phyloP scores from a whole-genome alignment of 2,329 filamentous ascomycete species.

The Hirsutella minnesotensis region DNA sequence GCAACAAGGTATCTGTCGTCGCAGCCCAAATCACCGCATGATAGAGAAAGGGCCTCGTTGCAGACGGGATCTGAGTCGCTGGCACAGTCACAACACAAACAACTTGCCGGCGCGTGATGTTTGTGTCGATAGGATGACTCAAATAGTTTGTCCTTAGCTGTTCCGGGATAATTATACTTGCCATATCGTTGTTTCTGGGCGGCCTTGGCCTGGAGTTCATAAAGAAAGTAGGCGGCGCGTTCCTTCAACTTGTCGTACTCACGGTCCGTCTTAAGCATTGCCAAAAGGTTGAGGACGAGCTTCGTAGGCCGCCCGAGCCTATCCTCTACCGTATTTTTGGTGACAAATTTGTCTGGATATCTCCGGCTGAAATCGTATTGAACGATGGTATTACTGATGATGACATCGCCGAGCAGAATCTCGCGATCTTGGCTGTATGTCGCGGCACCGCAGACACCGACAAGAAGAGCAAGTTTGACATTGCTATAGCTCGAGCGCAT shows the following conservation, averaged over 20 bases:
- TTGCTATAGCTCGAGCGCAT: slow-evolving; percentile 19
- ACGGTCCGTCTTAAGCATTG: slow-evolving; percentile 9
- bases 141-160: too few species aligned
- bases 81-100: too few species aligned
- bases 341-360: slow-evolving; percentile 11
- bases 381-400: slow-evolving; percentile 16
- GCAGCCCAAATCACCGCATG: too few species aligned
- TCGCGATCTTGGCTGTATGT: slow-evolving; percentile 10
- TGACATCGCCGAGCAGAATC: slow-evolving; percentile 18
- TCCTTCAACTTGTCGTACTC: slow-evolving; percentile 1
- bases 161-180: slow-evolving; percentile 15
- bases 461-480: slow-evolving; percentile 21
- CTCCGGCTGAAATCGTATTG: slow-evolving; percentile 17
- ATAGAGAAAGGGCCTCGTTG: too few species aligned
- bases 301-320: slow-evolving; percentile 11
- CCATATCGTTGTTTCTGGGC: slow-evolving; percentile 2
- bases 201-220: slow-evolving; percentile 2
- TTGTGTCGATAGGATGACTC: too few species aligned
- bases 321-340: slow-evolving; percentile 14
- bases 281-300: slow-evolving; percentile 16
- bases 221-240: slow-evolving; percentile 5
- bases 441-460: slow-evolving; percentile 26
- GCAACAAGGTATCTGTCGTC: slow-evolving; percentile 12
- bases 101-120: too few species aligned
- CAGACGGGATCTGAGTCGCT: too few species aligned